A percentile compares a stretch with the other conserved stretches of the same genome.
Evolutionary conservation across 345 rosid species (phyloP).

Genomic region (Rhodamnia argentea): DNA sequence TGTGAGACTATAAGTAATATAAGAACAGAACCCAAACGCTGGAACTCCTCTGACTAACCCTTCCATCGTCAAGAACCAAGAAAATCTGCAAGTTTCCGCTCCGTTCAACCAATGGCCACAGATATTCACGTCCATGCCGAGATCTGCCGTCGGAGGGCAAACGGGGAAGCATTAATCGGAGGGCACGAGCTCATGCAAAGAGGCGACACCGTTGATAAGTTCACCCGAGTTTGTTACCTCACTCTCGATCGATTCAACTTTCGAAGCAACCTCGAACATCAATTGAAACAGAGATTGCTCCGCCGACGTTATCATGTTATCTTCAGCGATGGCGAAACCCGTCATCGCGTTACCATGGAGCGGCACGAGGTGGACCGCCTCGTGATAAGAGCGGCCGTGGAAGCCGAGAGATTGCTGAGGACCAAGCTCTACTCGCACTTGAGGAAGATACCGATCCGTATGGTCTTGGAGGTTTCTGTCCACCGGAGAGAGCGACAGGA

Average conservation of each 20-base stretch:
- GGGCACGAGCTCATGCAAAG: background rate
- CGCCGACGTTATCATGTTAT: background rate
- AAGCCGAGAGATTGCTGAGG: background rate
- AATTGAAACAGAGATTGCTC: background rate
- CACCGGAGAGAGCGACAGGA: background rate
- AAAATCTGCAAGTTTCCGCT: background rate
- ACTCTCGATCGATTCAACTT: background rate
- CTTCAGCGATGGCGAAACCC: background rate
- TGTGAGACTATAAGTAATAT: too few species aligned
- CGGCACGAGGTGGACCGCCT: background rate
- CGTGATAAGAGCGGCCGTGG: background rate
- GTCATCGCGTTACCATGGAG: background rate
- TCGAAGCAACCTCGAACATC: background rate
- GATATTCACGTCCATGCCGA: background rate
- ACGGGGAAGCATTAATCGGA: background rate
- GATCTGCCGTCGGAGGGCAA: background rate
- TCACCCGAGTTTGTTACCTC: background rate
- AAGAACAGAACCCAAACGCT: too few species aligned
- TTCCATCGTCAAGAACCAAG: background rate
- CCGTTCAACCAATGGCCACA: background rate
- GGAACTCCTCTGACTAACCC: background rate
- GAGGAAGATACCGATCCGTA: background rate
- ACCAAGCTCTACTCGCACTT: background rate
- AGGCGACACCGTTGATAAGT: background rate
- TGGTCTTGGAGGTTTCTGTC: background rate